phyloP scores from a whole-genome alignment of 768 basidiomycete genomes.

The Rhodotorula graminis region DNA sequence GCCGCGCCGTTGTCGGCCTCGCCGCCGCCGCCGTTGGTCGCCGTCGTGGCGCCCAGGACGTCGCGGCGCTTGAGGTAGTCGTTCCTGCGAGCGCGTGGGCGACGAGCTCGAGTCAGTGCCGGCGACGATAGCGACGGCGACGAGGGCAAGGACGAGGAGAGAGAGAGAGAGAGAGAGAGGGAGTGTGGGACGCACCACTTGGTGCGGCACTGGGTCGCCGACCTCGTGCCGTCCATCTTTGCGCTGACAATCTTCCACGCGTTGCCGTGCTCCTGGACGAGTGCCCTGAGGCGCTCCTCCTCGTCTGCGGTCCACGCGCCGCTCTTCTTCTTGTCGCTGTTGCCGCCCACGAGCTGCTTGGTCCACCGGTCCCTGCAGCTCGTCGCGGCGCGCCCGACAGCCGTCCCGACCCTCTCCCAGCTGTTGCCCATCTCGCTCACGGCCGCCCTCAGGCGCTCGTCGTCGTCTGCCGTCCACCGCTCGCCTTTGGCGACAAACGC shows the following conservation, averaged over 20 bases:
- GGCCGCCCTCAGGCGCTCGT: not conserved
- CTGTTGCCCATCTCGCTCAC: conserved; percentile 10
- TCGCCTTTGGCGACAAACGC: not conserved
- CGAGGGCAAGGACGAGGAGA: not conserved
- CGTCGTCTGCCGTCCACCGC: conserved; percentile 17
- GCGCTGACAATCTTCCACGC: conserved; percentile 6
- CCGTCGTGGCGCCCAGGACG: not conserved
- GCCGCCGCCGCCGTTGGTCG: not conserved
- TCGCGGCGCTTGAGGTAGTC: conserved; percentile 13
- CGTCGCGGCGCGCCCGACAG: not conserved
- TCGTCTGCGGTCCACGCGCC: conserved; percentile 19
- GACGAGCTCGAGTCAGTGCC: not conserved
- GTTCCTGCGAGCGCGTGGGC: not conserved
- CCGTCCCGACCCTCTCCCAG: conserved; percentile 22
- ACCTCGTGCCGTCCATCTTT: conserved; percentile 16
- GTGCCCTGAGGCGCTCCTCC: conserved; percentile 9
- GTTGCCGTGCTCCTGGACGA: not conserved
- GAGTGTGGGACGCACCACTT: conserved; percentile 23
- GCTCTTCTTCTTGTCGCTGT: not conserved
- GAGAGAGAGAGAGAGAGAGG: not conserved
- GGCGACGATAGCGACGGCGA: not conserved
- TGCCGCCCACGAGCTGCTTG: conserved; percentile 11
- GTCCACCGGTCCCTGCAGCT: conserved; percentile 31
- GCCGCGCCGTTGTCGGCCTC: too few species aligned
- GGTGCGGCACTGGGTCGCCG: conserved; percentile 28